Base-by-base conservation (phyloP, 2,329 filamentous ascomycete genomes). In the Colletotrichum filicis region DNA sequence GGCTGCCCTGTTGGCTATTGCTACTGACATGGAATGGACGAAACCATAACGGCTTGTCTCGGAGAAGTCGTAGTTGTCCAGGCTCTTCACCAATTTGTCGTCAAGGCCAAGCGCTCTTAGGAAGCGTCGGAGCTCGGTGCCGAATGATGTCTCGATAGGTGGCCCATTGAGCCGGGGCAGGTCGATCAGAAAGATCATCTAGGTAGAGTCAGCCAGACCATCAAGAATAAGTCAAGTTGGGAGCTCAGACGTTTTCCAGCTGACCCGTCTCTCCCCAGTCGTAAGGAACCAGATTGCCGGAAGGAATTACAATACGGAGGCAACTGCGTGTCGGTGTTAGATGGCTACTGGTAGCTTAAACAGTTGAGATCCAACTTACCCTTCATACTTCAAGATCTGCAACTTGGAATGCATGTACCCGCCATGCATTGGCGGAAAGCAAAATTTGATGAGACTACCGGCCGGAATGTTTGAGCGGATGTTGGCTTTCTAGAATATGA, bases 381-480 rank as follows among this genome's bases (percentile, higher is more conserved):
- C 64, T 52, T 69, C 59, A 58, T 64, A 94, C 77, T 95, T 96
- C n/a, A 98, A 87, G 1, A 98, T 83, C 88, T 97, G 95, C 56
- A 98, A 86, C 80, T 99, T 98, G 62, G 95, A 97, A 82, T 98
- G 97, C 95, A 98, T 98, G 77, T 88, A 92, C 28, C 92, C 92
- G 1, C 91, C 89, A 53, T 90, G 86, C 94, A 98, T 96, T 2
- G 89, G 88, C 19, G 96, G 96, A 79, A 98, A 98, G 79, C 94
- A 95, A 68, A 92, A 92, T 24, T 89, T 89, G 68, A 97, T 86
- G 49, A 82, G 77, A 63, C 88, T 84, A 22, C 88, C 84, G n/a
- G 78, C 75, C 22, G 89, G 89, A 11, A 85, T 85, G 72, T 88
- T 89, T 32, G 79, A 81, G 37, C 80, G 82, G 80, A 90, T 89